A percentile compares a stretch with the other conserved stretches of the same genome.
phyloP scores from a whole-genome alignment of 768 basidiomycete species.

The Kwoniella bestiolae region DNA sequence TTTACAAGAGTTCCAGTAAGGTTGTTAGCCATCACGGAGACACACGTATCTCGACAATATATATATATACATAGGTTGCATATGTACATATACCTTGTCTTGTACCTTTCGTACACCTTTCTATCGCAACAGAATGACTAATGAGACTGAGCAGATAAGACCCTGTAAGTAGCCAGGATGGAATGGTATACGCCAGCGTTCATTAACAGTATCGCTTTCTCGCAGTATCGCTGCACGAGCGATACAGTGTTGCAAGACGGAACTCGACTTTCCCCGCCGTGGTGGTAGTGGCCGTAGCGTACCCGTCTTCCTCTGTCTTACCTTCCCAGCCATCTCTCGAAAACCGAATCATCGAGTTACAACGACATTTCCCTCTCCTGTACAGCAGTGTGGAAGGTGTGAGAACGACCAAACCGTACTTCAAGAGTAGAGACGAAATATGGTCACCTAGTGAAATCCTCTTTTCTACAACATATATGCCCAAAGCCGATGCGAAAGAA shows the following conservation, averaged over 20 bases:
- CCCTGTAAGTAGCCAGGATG: not conserved
- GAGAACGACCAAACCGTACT: constrained; percentile 15
- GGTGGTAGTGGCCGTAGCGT: constrained; percentile 9
- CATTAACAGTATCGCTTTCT: too few species aligned
- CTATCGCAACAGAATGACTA: too few species aligned
- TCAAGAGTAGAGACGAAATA: not conserved
- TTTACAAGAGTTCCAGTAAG: too few species aligned
- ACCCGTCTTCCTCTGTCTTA: not conserved
- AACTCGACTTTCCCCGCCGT: constrained; percentile 9
- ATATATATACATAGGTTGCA: too few species aligned
- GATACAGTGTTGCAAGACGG: constrained; percentile 22
- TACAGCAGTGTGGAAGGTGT: constrained; percentile 6
- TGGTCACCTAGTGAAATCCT: constrained; percentile 24
- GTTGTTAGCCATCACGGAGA: too few species aligned
- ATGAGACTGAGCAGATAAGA: not conserved
- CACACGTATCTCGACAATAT: too few species aligned
- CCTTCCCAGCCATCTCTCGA: constrained; percentile 11
- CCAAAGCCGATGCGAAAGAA: not conserved
- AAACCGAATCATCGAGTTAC: constrained; percentile 15
- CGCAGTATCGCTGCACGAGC: constrained; percentile 31
- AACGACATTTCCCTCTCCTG: constrained; percentile 28
- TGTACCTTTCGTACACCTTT: too few species aligned
- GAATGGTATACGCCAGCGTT: too few species aligned
- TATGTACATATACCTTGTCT: too few species aligned
- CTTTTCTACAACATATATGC: not conserved